Evolutionary conservation across 495 filamentous ascomycete genomes (phyloP), one percentile per base, ranked within the genome.

Genomic region (Apodospora peruviana): DNA sequence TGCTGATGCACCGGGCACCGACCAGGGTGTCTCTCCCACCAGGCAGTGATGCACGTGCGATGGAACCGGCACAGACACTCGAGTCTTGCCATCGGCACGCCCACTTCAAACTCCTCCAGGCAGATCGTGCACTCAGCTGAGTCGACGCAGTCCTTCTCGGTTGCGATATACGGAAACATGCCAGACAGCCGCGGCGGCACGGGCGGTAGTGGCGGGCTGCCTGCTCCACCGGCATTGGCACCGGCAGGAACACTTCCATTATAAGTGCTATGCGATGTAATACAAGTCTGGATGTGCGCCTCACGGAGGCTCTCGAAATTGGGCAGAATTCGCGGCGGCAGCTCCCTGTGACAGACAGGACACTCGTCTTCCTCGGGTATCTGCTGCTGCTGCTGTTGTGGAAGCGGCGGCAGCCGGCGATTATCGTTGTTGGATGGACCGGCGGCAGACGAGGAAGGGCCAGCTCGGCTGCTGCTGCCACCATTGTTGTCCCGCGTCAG

Each of bases 41-140:
- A 80, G 1, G 69, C 68, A 22, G 71, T 66, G 43, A 87, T 84
- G 53, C 86, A 85, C 40, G 75, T 63, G 58, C 81, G 72, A 63
- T 97, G 94, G 64, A 96, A 98, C 47, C 91, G 86, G 67, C 93
- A 98, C 50, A 95, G 69, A 65, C 94, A 98, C 68, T 95, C 89
- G 50, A 98, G 69, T 45, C 91, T 73, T 5, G 84, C 89, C 79
- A 97, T 84, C 42, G 81, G 69, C 47, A 86, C 81, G 2, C 91
- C 93, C 10, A 83, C 85, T 56, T 87, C 85, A 61, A 95, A 97
- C 57, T 98, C 94, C 64, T 96, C 94, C 55, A 98, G 85, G 57
- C 93, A 98, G 48, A 98, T 96, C 2, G 88, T 85, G 62, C 93
- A 98, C 66, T 98, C 93, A 7, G 77, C 82, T 45, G 84, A 80